phyloP scores from a whole-genome alignment of 352 stramenopile species.

The Globisporangium paroecandrum region DNA sequence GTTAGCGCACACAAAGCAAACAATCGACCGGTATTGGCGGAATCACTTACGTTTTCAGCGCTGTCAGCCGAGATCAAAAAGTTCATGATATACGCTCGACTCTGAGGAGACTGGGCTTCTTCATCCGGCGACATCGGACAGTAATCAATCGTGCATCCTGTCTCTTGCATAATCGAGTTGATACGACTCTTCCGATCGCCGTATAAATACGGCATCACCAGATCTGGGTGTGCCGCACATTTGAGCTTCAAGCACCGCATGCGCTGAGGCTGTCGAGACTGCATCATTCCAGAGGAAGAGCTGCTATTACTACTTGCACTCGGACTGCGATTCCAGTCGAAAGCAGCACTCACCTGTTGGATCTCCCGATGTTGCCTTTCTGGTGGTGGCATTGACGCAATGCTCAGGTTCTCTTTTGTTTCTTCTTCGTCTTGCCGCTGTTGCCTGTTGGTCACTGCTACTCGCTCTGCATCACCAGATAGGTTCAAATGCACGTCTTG shows the following conservation, averaged over 20 bases:
- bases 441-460: not conserved
- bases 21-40: not conserved
- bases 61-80: slow-evolving; percentile 56
- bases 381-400: not conserved
- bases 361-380: not conserved
- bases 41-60: slow-evolving; percentile 26
- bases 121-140: slow-evolving; percentile 56
- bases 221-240: slow-evolving; percentile 45
- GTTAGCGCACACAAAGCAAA: not conserved
- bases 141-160: slow-evolving; percentile 60
- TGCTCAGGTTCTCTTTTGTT: slow-evolving; percentile 15
- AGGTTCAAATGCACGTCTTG: not conserved
- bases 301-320: slow-evolving; percentile 13
- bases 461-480: slow-evolving; percentile 5
- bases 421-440: slow-evolving; percentile 13
- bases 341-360: slow-evolving; percentile 5
- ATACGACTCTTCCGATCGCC: slow-evolving; percentile 48
- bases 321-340: not conserved
- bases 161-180: slow-evolving; percentile 44
- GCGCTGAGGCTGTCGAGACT: slow-evolving; percentile 34
- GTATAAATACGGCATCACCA: slow-evolving; percentile 60
- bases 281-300: not conserved
- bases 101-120: slow-evolving; percentile 28
- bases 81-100: slow-evolving; percentile 41
- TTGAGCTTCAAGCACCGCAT: slow-evolving; percentile 58